phyloP scores from a whole-genome alignment of 257 asterid species.

The Nemophila menziesii region DNA sequence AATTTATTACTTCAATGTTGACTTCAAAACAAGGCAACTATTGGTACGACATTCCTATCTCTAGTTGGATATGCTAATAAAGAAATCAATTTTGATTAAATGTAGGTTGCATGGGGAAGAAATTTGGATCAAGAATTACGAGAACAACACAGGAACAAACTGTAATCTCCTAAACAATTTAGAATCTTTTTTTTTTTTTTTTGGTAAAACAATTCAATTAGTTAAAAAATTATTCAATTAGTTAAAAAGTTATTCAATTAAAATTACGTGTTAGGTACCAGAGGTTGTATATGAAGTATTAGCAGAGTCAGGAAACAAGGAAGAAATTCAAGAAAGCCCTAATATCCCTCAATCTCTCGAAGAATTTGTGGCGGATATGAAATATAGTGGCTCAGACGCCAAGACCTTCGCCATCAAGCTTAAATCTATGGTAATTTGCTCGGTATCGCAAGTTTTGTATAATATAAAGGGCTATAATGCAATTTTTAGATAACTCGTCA shows the following conservation, averaged over 20 bases:
- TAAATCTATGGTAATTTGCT: conserved; percentile 42
- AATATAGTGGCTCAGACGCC: conserved; percentile 16
- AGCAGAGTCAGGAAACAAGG: conserved; percentile 36
- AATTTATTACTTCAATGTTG: background rate
- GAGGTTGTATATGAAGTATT: conserved; percentile 72
- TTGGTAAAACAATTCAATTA: background rate
- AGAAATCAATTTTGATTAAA: background rate
- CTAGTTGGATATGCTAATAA: background rate
- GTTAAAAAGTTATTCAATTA: no score
- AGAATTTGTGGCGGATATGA: conserved; percentile 21
- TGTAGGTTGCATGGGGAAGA: conserved; percentile 62
- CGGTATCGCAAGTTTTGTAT: background rate
- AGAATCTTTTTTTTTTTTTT: no score
- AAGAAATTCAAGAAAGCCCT: conserved; percentile 8
- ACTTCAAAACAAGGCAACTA: background rate
- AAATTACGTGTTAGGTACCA: conserved; percentile 46
- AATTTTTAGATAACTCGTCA: conserved; percentile 1
- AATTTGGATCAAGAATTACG: conserved; percentile 49
- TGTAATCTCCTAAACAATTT: conserved; percentile 26
- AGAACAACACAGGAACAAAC: conserved; percentile 43
- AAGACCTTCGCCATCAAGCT: conserved; percentile 21
- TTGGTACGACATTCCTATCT: background rate
- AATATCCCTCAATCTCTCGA: conserved; percentile 25
- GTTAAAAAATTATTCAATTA: background rate
- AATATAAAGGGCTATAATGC: no score